Evolutionary conservation across 148 eudicot species (phyloP).

Genomic region (Cornus florida): DNA sequence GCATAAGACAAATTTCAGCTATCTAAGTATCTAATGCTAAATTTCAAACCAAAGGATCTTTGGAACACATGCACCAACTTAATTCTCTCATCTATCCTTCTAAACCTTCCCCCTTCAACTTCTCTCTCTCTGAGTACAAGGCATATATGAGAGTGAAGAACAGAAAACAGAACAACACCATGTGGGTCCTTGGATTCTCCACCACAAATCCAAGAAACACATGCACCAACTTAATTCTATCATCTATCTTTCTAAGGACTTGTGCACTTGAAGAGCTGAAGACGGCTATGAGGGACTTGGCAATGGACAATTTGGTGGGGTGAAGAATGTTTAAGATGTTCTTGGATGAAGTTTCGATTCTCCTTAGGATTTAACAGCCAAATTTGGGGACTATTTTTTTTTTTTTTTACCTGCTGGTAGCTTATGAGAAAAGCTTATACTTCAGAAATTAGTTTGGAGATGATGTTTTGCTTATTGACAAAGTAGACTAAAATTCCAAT

Average conservation of each 20-base stretch:
- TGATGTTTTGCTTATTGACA: too few species aligned
- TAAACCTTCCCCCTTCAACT: too few species aligned
- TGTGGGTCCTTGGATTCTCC: constrained; percentile 38
- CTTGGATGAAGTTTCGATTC: constrained; percentile 51
- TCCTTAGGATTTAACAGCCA: too few species aligned
- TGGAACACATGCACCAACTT: not conserved
- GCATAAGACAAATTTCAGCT: constrained; percentile 4
- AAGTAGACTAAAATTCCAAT: too few species aligned
- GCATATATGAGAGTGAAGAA: not conserved
- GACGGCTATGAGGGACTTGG: constrained; percentile 43
- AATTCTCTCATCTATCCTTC: not conserved
- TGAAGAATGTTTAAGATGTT: constrained; percentile 51
- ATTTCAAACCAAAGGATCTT: constrained; percentile 15
- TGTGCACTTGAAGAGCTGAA: constrained; percentile 43
- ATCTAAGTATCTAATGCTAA: not conserved
- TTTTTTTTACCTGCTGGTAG: too few species aligned
- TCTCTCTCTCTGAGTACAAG: too few species aligned
- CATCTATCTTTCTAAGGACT: constrained; percentile 35
- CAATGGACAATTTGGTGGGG: constrained; percentile 44
- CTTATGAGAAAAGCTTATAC: too few species aligned
- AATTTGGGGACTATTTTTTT: too few species aligned
- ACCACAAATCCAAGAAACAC: constrained; percentile 21
- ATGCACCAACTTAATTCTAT: too few species aligned
- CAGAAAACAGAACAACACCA: constrained; percentile 8
- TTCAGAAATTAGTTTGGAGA: too few species aligned